These are phyloP conservation scores for Cajanus cajan DNA, from an alignment of 306 rosid genomes.

Conservation along the genomic window DNA sequence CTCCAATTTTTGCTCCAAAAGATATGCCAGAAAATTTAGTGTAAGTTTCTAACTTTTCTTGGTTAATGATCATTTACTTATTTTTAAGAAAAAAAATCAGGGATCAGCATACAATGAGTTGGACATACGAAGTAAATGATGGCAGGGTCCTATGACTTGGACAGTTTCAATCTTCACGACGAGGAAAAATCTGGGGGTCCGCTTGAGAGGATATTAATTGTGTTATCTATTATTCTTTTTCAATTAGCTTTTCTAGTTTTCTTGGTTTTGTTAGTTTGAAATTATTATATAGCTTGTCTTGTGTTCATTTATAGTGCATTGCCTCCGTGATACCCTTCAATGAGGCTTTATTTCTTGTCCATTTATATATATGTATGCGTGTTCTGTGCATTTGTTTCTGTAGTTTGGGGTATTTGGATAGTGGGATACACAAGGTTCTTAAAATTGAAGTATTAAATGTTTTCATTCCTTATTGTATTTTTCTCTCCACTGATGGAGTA, in stretches of 20 bases:
- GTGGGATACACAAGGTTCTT: background rate
- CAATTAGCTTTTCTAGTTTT: background rate
- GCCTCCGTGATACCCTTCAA: background rate
- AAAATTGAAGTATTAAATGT: background rate
- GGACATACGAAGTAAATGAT: background rate
- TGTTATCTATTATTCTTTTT: constrained; percentile 11
- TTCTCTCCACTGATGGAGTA: background rate
- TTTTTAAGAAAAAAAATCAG: constrained; percentile 5
- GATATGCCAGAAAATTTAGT: constrained; percentile 80
- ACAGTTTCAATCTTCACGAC: background rate
- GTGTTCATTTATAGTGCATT: background rate
- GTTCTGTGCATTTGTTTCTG: background rate
- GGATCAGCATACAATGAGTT: constrained; percentile 7
- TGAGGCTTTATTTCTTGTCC: background rate
- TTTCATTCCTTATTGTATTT: background rate
- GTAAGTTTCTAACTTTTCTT: constrained; percentile 47
- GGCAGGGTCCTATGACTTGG: constrained; percentile 2
- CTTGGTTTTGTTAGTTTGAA: background rate
- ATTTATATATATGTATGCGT: background rate
- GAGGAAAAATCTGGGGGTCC: background rate
- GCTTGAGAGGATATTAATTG: background rate
- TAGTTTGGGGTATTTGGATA: background rate
- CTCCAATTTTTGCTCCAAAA: constrained; percentile 72
- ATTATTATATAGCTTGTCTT: background rate
- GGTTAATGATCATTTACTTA: background rate